Conservation (phyloP, 768 basidiomycete genomes). For the Leucocoprinus leucothites region DNA sequence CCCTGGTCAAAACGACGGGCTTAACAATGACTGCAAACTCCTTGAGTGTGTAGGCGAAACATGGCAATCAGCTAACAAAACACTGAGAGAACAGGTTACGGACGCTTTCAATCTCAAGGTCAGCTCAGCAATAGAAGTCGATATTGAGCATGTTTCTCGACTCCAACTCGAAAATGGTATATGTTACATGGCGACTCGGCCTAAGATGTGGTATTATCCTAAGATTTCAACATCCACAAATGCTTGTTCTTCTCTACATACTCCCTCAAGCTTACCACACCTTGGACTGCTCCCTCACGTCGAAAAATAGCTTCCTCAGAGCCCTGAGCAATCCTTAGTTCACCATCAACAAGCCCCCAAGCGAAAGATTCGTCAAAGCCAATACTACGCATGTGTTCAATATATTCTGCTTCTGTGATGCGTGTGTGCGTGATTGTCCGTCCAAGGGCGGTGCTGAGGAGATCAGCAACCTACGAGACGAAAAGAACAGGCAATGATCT, state of each 20-base stretch:
- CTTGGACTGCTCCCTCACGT: conserved; percentile 20
- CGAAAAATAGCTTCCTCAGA: conserved; percentile 21
- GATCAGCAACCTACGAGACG: conserved; percentile 20
- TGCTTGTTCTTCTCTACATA: conserved; percentile 21
- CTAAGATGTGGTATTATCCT: no score
- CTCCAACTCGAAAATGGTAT: no score
- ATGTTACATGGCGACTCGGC: no score
- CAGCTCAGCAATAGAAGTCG: no score
- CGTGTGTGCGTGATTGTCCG: conserved; percentile 25
- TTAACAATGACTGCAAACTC: no score
- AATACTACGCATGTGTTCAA: conserved; percentile 13
- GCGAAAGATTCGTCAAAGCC: conserved; percentile 20
- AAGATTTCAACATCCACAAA: neutral
- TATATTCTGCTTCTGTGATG: conserved; percentile 19
- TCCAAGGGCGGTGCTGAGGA: conserved; percentile 23
- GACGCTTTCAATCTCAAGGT: no score
- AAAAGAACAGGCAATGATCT: neutral
- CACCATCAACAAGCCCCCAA: conserved; percentile 15
- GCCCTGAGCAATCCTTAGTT: conserved; percentile 19
- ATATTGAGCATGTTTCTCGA: no score
- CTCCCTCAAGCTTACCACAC: conserved; percentile 20
- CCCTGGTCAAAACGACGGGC: no score
- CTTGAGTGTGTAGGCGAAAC: no score
- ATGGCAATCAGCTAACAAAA: no score
- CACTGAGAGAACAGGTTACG: no score